Evolutionary conservation across 345 rosid species (phyloP).

Genomic region (Syzygium aromaticum): DNA sequence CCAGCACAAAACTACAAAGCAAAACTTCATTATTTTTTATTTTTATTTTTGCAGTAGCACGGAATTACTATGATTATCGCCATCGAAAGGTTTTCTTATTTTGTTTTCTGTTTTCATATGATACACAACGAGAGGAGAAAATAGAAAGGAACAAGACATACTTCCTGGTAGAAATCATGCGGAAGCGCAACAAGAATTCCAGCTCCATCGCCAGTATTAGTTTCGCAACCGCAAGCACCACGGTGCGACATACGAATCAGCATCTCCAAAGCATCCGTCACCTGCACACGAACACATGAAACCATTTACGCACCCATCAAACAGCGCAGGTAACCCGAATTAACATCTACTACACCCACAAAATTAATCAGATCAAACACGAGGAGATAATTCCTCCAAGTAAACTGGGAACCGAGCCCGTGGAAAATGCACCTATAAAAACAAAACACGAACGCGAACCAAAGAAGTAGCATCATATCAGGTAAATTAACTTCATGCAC

Average conservation of each 20-base stretch:
- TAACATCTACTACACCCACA: background rate
- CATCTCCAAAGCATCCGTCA: constrained; percentile 96
- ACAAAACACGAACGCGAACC: background rate
- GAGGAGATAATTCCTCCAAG: background rate
- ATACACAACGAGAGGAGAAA: background rate
- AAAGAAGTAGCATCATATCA: background rate
- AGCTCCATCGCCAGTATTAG: constrained; percentile 98
- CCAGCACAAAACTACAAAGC: background rate
- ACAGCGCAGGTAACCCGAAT: background rate
- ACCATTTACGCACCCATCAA: background rate
- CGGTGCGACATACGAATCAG: constrained; percentile 88
- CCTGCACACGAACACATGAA: constrained; percentile 18
- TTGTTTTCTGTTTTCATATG: background rate
- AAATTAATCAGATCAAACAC: background rate
- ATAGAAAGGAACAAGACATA: background rate
- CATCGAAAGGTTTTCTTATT: background rate
- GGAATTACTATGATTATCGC: background rate
- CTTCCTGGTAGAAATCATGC: constrained; percentile 75
- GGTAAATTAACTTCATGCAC: too few relatives aligned
- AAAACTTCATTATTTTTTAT: background rate
- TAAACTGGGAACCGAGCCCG: background rate
- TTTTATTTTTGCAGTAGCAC: background rate
- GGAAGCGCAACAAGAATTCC: constrained; percentile 92
- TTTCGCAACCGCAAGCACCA: constrained; percentile 98
- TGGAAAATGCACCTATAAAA: background rate